A percentile compares a stretch with the other conserved stretches of the same genome.
phyloP scores from a whole-genome alignment of 2,329 filamentous ascomycete species.

The Leptosphaerulina australis region DNA sequence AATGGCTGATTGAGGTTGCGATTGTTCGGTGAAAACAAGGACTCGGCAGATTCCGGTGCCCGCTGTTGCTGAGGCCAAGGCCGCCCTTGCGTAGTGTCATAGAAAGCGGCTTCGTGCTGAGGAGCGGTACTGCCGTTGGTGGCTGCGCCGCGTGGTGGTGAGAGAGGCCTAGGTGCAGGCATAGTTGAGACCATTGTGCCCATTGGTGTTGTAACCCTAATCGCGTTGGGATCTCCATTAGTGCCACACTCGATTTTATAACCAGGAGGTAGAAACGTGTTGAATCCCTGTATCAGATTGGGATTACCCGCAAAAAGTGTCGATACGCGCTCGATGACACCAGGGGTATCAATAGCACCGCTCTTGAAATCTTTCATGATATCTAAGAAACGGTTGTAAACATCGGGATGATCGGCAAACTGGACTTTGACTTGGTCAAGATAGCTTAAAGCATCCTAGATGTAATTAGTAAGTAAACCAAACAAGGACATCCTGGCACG shows the following conservation, averaged over 20 bases:
- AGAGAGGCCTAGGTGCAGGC: constrained; percentile 58
- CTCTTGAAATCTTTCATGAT: constrained; percentile 99
- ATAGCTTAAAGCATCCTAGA: constrained; percentile 83
- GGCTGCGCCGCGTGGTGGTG: constrained; percentile 54
- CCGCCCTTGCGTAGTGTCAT: constrained; percentile 43
- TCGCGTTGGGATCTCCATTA: constrained; percentile 92
- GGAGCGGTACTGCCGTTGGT: constrained; percentile 61
- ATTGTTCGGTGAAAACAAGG: constrained; percentile 53
- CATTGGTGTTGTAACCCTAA: constrained; percentile 94
- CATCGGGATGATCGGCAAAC: constrained; percentile 94
- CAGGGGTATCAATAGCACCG: constrained; percentile 97
- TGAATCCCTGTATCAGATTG: constrained; percentile 95
- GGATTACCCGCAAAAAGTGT: constrained; percentile 95
- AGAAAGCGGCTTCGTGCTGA: constrained; percentile 49
- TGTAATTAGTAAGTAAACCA: constrained; percentile 9
- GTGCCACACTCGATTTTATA: constrained; percentile 97
- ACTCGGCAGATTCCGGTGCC: constrained; percentile 44
- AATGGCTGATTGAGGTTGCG: constrained; percentile 50
- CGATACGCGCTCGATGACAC: constrained; percentile 95
- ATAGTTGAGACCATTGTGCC: constrained; percentile 96
- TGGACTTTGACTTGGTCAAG: constrained; percentile 98
- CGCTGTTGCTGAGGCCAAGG: constrained; percentile 49
- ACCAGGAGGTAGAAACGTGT: constrained; percentile 93
- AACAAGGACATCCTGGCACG: constrained; percentile 2
- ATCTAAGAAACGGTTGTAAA: constrained; percentile 95